Percentiles rank a stretch among this genome's conserved stretches.
Conservation (phyloP, 225 moss, liverwort and hornwort genomes). For the Thuidium tamariscinum region DNA sequence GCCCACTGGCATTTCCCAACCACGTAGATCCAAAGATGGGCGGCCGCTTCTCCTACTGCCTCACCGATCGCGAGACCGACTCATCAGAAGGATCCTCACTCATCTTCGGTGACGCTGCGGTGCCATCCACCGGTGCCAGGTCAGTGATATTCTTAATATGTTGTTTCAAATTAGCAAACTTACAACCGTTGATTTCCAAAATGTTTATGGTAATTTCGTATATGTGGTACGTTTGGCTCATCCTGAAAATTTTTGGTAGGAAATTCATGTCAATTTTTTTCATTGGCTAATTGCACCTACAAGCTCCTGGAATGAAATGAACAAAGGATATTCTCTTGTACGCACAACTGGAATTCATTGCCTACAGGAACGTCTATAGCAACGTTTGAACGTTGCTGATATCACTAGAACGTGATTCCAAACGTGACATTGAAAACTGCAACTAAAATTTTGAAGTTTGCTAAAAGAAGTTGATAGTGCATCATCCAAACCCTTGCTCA, state of each 20-base stretch:
- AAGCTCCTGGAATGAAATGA: background rate
- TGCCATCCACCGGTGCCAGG: slow-evolving; percentile 19
- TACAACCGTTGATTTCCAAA: background rate
- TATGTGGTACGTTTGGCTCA: background rate
- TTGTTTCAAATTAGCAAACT: background rate
- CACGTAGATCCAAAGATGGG: slow-evolving; percentile 33
- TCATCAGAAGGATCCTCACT: slow-evolving; percentile 27
- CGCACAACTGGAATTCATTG: background rate
- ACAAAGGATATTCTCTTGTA: no score
- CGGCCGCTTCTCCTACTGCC: slow-evolving; percentile 60
- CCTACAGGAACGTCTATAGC: no score
- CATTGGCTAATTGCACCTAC: no score
- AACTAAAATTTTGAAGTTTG: background rate
- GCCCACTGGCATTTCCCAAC: slow-evolving; percentile 50
- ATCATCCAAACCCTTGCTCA: background rate
- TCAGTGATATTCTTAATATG: background rate
- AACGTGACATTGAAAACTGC: background rate
- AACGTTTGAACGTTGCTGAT: background rate
- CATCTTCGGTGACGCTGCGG: slow-evolving; percentile 54
- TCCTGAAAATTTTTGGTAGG: background rate
- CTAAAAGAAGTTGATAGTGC: background rate
- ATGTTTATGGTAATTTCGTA: background rate
- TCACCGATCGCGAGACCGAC: slow-evolving; percentile 31
- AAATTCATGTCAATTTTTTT: background rate
- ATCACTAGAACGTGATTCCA: background rate